Evolutionary conservation across 192 early-diverging fungal genomes (phyloP).

Genomic region (Obelidium mucronatum): DNA sequence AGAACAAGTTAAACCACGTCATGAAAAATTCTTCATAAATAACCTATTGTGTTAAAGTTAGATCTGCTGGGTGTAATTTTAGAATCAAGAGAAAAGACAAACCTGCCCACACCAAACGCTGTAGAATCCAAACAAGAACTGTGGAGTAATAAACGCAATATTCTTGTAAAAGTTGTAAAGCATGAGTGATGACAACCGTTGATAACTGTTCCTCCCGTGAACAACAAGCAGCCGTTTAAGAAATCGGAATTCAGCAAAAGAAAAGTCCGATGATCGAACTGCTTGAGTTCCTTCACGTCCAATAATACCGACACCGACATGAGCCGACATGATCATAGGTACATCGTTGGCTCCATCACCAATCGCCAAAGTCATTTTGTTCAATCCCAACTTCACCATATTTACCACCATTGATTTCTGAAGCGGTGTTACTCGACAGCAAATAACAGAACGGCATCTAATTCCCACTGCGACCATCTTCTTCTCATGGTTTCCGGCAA

Average conservation of each 20-base stretch:
- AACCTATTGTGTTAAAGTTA: no score
- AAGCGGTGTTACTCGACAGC: conserved; percentile 63
- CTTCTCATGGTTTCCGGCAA: conserved; percentile 55
- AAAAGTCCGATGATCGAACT: conserved; percentile 61
- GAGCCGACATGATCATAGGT: conserved; percentile 65
- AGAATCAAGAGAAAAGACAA: conserved; percentile 8
- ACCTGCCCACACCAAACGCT: conserved; percentile 57
- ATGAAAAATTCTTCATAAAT: conserved; percentile 65
- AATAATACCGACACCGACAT: conserved; percentile 65
- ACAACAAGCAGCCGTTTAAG: conserved; percentile 56
- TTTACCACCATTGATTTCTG: conserved; percentile 68
- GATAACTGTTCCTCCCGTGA: conserved; percentile 60
- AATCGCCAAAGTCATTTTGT: conserved; percentile 79
- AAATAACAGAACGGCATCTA: conserved; percentile 62
- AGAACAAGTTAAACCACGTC: conserved; percentile 61
- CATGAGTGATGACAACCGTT: conserved; percentile 50
- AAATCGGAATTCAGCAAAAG: conserved; percentile 65
- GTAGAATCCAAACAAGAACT: conserved; percentile 60
- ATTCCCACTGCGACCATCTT: conserved; percentile 48
- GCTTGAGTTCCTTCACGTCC: conserved; percentile 69
- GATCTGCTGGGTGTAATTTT: no score
- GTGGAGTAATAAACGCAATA: conserved; percentile 57
- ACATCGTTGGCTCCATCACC: conserved; percentile 74
- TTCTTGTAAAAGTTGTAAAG: conserved; percentile 68
- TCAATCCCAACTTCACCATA: conserved; percentile 60